Base-by-base conservation (phyloP, 768 basidiomycete genomes). In the Auricularia sp. region DNA sequence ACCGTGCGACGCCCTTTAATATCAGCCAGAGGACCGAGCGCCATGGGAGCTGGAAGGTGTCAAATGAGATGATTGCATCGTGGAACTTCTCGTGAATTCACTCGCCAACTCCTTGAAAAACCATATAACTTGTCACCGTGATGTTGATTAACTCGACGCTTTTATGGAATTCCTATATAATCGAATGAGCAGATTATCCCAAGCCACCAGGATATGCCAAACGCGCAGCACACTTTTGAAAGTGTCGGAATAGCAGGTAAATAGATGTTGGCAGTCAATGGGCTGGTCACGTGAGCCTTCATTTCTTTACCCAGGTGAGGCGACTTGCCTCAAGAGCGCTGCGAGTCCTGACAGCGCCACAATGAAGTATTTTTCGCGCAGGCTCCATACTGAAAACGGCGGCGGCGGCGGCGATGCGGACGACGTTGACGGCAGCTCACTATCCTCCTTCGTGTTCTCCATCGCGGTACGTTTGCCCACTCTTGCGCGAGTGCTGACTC, bases 91-190 rank as follows among this genome's bases (percentile, higher is more conserved):
- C 12, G 39, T 1, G 39, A 42, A 14, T 42, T 7, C 11, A 71
- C 81, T 35, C 65, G 86, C 86, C 79, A 53, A 86, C 69, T 10
- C 83, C 87, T 73, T 87, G 87, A 59, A 87, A 76, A 23, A 87
- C 74, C 77, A 91, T 84, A 71, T 90, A 90, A 69, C 88, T 80
- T 0, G 88, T 90, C 8, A 92, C 87, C 3, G 90, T 90, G 51
- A 93, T 71, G 71, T 91, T 92, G 44, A 93, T 91, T 8, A 86
- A 77, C 68, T 90, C 88, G 11, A 79, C 80, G 0, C 86, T 83
- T 64, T 84, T 83, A 68, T 85, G 71, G 70, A 94, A 90, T 3
- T 76, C 87, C 23, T 66, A 66, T 18, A 4, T 18, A 6, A 16
- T 18, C 1, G 47, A 10, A 11, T 51, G 47, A 51, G 47, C 6